Percentiles rank a stretch among this genome's conserved stretches.
Conservation (phyloP, 2,329 filamentous ascomycete species). For the Xylariaceae sp. region DNA sequence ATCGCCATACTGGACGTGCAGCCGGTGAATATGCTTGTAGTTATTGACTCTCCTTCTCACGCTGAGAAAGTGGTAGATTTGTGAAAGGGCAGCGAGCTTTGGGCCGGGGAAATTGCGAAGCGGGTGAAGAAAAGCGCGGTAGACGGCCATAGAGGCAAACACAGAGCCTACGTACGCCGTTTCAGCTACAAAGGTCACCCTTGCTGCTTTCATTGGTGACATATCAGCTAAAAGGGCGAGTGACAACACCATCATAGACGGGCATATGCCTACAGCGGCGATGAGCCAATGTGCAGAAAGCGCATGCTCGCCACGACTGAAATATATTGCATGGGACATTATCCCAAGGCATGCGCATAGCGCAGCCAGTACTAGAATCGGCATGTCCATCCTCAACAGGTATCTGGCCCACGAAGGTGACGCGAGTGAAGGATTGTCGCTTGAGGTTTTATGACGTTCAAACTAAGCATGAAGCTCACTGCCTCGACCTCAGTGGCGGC, state of each 20-base stretch:
- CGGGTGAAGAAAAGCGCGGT: conserved; percentile 12
- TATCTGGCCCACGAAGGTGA: no score
- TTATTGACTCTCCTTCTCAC: conserved; percentile 12
- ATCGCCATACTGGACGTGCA: conserved; percentile 13
- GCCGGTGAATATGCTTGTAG: conserved; percentile 11
- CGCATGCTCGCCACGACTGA: conserved; percentile 14
- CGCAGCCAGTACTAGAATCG: no score
- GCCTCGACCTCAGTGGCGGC: no score
- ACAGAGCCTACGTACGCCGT: conserved; percentile 10
- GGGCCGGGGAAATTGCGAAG: conserved; percentile 11
- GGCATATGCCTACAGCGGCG: conserved; percentile 4
- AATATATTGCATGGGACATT: no score
- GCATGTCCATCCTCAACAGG: no score
- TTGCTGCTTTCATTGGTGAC: conserved; percentile 2
- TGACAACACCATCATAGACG: background rate
- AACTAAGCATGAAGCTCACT: no score
- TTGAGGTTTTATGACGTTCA: no score
- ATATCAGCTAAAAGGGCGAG: conserved; percentile 3
- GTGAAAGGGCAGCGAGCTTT: conserved; percentile 7
- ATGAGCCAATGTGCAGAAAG: conserved; percentile 8
- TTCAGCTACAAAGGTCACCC: conserved; percentile 6
- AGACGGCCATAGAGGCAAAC: conserved; percentile 11
- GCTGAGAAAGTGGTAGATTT: conserved; percentile 13
- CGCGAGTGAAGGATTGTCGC: no score
- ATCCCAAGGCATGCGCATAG: no score